Evolutionary conservation across 2,329 filamentous ascomycete species (phyloP).

Genomic region (Neocucurbitaria cava): DNA sequence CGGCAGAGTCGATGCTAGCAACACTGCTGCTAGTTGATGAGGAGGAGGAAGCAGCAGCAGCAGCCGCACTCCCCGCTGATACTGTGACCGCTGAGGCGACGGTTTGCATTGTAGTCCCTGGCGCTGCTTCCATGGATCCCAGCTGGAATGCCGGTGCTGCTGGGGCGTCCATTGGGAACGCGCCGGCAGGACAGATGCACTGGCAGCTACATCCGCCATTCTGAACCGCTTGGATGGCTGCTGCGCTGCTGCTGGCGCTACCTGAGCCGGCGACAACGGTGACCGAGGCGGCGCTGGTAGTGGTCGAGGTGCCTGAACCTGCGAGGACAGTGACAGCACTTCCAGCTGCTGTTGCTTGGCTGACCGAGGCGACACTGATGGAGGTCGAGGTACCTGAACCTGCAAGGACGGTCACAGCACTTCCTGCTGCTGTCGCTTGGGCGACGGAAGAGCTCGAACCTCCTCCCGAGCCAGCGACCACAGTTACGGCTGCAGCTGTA

Average conservation of each 20-base stretch:
- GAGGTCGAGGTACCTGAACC: conserved; percentile 20
- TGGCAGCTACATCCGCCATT: conserved; percentile 35
- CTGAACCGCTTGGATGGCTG: conserved; percentile 18
- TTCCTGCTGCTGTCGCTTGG: conserved; percentile 2
- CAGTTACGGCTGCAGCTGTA: conserved; percentile 22
- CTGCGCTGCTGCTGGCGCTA: conserved; percentile 7
- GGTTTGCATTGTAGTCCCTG: conserved; percentile 32
- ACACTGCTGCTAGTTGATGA: conserved; percentile 17
- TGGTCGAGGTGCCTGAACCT: conserved; percentile 19
- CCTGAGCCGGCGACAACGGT: conserved; percentile 33
- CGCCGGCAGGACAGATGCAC: conserved; percentile 38
- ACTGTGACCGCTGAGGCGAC: conserved; percentile 30
- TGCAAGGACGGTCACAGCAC: conserved; percentile 21
- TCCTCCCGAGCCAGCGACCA: conserved; percentile 18
- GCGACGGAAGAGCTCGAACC: conserved; percentile 1
- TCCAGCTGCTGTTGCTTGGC: conserved; percentile 2
- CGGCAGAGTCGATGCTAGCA: conserved; percentile 26
- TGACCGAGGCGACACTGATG: conserved; percentile 3
- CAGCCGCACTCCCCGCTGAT: conserved; percentile 24
- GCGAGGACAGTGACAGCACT: conserved; percentile 21
- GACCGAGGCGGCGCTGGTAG: conserved; percentile 15
- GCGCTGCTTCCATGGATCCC: conserved; percentile 19
- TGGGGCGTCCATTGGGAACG: conserved; percentile 41
- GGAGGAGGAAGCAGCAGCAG: conserved; percentile 17
- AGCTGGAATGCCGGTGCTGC: conserved; percentile 38